Base-by-base conservation (phyloP, 2,329 filamentous ascomycete species). In the Aspergillus glaucus region DNA sequence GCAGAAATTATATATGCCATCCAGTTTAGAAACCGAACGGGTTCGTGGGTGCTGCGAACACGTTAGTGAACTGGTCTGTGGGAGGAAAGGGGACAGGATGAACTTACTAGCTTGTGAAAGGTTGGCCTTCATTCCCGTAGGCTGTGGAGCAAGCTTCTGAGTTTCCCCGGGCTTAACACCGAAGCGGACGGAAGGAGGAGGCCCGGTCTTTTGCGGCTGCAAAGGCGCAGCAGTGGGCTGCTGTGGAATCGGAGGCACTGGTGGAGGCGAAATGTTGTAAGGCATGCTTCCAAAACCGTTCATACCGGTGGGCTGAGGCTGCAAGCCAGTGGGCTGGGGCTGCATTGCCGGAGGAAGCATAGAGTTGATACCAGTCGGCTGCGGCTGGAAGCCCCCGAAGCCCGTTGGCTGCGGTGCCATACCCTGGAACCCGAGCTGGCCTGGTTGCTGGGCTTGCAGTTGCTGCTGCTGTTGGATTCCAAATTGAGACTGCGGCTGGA, bases 91-190 rank as follows among this genome's bases (percentile, higher is more conserved):
- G 50, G 42, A 28, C 6, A 19, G 4, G 12, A 26, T 22, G 7
- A 50, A 91, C 92, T 86, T 85, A 97, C 92, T 98, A 63, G 93
- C 93, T 82, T 94, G 88, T 46, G 87, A 79, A 58, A 98, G 78
- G 68, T 97, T 96, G 49, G 93, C 93, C 75, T 87, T 84, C 61
- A 87, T 78, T 55, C 93, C 93, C 6, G 93, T 98, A 24, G 89
- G 80, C 73, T 97, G 93, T 26, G 91, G 84, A 52, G 81, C 78
- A 60, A 97, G 73, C 68, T 87, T 93, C 71, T 90, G 89, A 26
- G 83, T 74, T 24, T 82, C 75, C 44, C 84, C 81, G 24, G 77
- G 75, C 49, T 81, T 78, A 32, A 95, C 84, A 36, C 93, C 93
- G 66, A 98, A 98, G 51, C 89, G 82, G 15, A 98, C 85, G 21